Percentiles rank a stretch among this genome's conserved stretches.
Evolutionary conservation across 2,329 filamentous ascomycete genomes (phyloP).

Genomic region (Nemania abortiva): DNA sequence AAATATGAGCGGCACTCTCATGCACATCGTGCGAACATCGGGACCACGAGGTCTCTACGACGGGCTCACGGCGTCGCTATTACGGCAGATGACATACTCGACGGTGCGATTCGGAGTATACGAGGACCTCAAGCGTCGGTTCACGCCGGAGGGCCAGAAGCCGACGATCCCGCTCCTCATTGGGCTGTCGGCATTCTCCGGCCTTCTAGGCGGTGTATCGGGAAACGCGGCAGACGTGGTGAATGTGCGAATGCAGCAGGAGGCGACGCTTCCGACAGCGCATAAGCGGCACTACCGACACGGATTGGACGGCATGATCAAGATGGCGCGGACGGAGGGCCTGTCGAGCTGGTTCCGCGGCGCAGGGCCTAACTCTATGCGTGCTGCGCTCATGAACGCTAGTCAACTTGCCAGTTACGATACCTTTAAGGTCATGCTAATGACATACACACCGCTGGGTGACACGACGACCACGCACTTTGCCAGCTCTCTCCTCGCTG

Average conservation of each 20-base stretch:
- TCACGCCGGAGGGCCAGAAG: slow-evolving; percentile 61
- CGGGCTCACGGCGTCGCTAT: slow-evolving; percentile 90
- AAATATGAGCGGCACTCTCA: slow-evolving; percentile 87
- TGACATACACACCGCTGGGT: slow-evolving; percentile 73
- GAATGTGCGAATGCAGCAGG: slow-evolving; percentile 99
- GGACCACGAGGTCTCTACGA: slow-evolving; percentile 87
- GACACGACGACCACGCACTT: slow-evolving; percentile 84
- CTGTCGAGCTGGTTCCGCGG: slow-evolving; percentile 81
- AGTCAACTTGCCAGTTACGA: slow-evolving; percentile 88
- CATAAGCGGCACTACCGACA: slow-evolving; percentile 90
- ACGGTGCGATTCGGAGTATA: slow-evolving; percentile 97
- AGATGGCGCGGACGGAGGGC: slow-evolving; percentile 91
- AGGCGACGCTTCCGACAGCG: slow-evolving; percentile 77
- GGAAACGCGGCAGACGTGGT: slow-evolving; percentile 96
- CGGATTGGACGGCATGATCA: slow-evolving; percentile 85
- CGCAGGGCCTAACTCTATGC: slow-evolving; percentile 83
- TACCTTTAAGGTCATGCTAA: slow-evolving; percentile 78
- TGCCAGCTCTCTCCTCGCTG: slow-evolving; percentile 79
- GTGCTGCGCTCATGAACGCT: slow-evolving; percentile 89
- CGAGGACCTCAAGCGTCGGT: slow-evolving; percentile 85
- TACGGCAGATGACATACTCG: slow-evolving; percentile 95
- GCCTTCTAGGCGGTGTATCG: slow-evolving; percentile 87
- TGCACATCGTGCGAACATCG: slow-evolving; percentile 81
- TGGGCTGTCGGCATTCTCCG: slow-evolving; percentile 83
- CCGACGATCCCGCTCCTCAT: slow-evolving; percentile 83